Evolutionary conservation across 805 yeast genomes (phyloP).

Genomic region (Metschnikowia matae): DNA sequence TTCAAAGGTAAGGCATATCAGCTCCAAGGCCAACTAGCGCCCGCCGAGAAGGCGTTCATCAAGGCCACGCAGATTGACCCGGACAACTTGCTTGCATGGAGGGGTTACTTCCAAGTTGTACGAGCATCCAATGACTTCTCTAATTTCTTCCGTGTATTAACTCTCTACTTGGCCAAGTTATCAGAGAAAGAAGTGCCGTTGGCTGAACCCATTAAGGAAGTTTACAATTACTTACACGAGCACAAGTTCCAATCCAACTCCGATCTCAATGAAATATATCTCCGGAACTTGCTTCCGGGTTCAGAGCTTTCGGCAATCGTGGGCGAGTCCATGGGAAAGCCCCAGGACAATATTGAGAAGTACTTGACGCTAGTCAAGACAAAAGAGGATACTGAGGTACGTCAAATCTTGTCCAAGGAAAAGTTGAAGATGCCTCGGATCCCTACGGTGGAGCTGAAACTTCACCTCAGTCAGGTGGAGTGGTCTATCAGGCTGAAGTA

Average conservation of each 20-base stretch:
- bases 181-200: constrained; percentile 41
- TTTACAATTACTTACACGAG: constrained; percentile 43
- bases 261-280: constrained; percentile 44
- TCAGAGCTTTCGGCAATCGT: constrained; percentile 49
- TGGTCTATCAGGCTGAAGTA: constrained; percentile 51
- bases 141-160: constrained; percentile 45
- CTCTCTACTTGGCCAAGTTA: constrained; percentile 41
- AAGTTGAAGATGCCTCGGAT: constrained; percentile 46
- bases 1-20: constrained; percentile 70
- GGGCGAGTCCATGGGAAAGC: constrained; percentile 43
- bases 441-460: constrained; percentile 38
- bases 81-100: constrained; percentile 66
- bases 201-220: constrained; percentile 46
- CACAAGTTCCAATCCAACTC: constrained; percentile 25
- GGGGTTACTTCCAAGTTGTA: constrained; percentile 60
- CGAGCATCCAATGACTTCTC: constrained; percentile 34
- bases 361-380: constrained; percentile 39
- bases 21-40: constrained; percentile 31
- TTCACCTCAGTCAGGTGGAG: constrained; percentile 33
- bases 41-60: constrained; percentile 43
- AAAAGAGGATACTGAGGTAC: constrained; percentile 40
- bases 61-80: constrained; percentile 50
- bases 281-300: constrained; percentile 53
- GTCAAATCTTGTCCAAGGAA: constrained; percentile 41
- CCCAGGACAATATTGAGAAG: constrained; percentile 40